Evolutionary conservation across 805 yeast genomes (phyloP).

Genomic region (Zygosaccharomyces kombuchaensis): DNA sequence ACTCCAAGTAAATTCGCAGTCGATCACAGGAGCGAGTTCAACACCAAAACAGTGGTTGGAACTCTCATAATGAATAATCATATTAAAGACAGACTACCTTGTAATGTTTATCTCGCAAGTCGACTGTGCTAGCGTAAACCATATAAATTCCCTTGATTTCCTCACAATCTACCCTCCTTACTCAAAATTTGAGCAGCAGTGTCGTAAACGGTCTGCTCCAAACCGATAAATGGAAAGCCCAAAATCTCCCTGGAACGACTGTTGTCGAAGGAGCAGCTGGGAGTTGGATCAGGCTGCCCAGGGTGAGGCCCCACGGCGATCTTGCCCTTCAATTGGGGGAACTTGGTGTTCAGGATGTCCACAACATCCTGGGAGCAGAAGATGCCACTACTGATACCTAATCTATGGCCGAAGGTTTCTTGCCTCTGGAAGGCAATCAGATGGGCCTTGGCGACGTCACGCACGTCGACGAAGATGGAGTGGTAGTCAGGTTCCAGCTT

Average conservation of each 20-base stretch:
- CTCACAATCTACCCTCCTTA: background rate
- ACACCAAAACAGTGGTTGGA: no score
- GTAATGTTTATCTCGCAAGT: slow-evolving; percentile 1
- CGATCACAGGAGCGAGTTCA: no score
- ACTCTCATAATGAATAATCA: no score
- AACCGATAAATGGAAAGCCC: slow-evolving; percentile 20
- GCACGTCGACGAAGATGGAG: slow-evolving; percentile 45
- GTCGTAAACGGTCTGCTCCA: slow-evolving; percentile 22
- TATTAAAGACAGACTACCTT: no score
- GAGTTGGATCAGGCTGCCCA: slow-evolving; percentile 3
- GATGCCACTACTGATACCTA: slow-evolving; percentile 26
- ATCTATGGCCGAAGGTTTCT: slow-evolving; percentile 35
- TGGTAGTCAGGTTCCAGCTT: slow-evolving; percentile 23
- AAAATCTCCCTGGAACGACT: slow-evolving; percentile 20
- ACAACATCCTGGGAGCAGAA: slow-evolving; percentile 30
- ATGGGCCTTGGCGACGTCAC: slow-evolving; percentile 61
- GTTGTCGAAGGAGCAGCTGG: slow-evolving; percentile 18
- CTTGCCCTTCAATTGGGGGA: slow-evolving; percentile 43
- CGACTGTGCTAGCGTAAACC: background rate
- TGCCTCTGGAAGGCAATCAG: slow-evolving; percentile 43
- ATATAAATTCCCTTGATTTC: background rate
- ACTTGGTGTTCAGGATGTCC: slow-evolving; percentile 34
- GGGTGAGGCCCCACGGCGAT: slow-evolving; percentile 23
- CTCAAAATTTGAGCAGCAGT: slow-evolving; percentile 24
- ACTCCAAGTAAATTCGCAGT: no score